Evolutionary conservation across 495 filamentous ascomycete genomes (phyloP).

Genomic region (Clohesyomyces aquaticus): DNA sequence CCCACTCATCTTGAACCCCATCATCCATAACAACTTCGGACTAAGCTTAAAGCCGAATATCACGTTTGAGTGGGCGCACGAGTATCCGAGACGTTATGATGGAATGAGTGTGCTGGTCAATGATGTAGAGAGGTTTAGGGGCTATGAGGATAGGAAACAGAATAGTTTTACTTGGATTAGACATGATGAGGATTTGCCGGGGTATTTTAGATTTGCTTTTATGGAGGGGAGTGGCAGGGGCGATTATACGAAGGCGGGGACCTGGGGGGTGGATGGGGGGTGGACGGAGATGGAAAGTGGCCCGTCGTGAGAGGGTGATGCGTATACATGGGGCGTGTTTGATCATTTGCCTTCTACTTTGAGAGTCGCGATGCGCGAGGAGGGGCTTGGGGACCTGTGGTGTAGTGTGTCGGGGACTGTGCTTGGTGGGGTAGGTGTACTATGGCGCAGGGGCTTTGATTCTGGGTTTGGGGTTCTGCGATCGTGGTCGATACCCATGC

Average conservation of each 20-base stretch:
- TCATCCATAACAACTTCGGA: slow-evolving; percentile 44
- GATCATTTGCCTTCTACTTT: no score
- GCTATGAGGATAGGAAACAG: slow-evolving; percentile 43
- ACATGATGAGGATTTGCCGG: slow-evolving; percentile 46
- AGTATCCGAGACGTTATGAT: slow-evolving; percentile 58
- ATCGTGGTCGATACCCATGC: no score
- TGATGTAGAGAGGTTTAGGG: slow-evolving; percentile 78
- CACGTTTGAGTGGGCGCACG: slow-evolving; percentile 59
- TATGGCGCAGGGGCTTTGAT: no score
- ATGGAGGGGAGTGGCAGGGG: slow-evolving; percentile 69
- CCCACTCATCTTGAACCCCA: slow-evolving; percentile 61
- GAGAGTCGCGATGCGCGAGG: no score
- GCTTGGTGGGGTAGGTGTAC: no score
- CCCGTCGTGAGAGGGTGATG: slow-evolving; percentile 39
- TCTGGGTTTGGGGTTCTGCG: no score
- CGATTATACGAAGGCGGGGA: slow-evolving; percentile 81
- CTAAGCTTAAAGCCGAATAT: slow-evolving; percentile 49
- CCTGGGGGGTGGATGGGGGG: slow-evolving; percentile 68
- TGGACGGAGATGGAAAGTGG: slow-evolving; percentile 64
- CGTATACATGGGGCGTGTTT: no score
- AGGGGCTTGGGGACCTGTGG: no score
- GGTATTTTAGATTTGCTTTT: slow-evolving; percentile 87
- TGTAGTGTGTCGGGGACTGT: no score
- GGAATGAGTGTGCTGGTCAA: slow-evolving; percentile 90
- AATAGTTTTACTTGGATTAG: slow-evolving; percentile 39